phyloP scores from a whole-genome alignment of 2,329 filamentous ascomycete species.

The Ceratocystis smalleyi region DNA sequence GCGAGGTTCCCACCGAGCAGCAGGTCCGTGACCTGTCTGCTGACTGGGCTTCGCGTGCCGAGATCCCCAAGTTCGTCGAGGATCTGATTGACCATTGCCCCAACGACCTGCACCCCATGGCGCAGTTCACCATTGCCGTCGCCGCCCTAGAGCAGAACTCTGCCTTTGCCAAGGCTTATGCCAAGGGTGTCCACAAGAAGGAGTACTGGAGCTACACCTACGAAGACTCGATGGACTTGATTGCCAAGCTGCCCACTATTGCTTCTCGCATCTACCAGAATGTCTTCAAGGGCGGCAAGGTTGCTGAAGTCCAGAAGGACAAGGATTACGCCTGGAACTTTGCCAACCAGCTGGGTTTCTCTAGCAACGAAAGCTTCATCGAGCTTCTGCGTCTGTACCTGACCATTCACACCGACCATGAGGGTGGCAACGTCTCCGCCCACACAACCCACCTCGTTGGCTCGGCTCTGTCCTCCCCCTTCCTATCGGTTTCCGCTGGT shows the following conservation, averaged over 20 bases:
- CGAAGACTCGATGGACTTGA: slow-evolving; percentile 99
- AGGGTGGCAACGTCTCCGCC: slow-evolving; percentile 96
- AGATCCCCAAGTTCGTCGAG: slow-evolving; percentile 94
- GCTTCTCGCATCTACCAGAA: slow-evolving; percentile 99
- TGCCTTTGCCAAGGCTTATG: slow-evolving; percentile 94
- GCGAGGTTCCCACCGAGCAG: slow-evolving; percentile 93
- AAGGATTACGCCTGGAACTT: slow-evolving; percentile 99
- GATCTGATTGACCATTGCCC: slow-evolving; percentile 99
- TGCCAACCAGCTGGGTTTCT: slow-evolving; percentile 97
- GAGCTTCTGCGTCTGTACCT: slow-evolving; percentile 98
- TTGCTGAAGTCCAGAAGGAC: slow-evolving; percentile 88
- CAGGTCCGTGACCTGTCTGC: slow-evolving; percentile 96
- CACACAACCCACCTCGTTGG: slow-evolving; percentile 98
- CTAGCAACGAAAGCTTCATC: slow-evolving; percentile 87
- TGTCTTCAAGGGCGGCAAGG: slow-evolving; percentile 99
- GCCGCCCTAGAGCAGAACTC: slow-evolving; percentile 98
- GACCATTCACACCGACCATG: slow-evolving; percentile 99
- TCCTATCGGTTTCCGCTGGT: slow-evolving; percentile 90
- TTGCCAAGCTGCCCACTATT: slow-evolving; percentile 97
- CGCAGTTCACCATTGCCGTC: slow-evolving; percentile 95
- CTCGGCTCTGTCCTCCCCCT: slow-evolving; percentile 88
- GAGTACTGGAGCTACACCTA: slow-evolving; percentile 99
- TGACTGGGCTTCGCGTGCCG: slow-evolving; percentile 95
- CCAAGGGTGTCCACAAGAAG: slow-evolving; percentile 97
- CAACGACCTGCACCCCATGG: slow-evolving; percentile 97